Base-by-base conservation (phyloP, 192 early-diverging fungal species). In the Coemansia sp. region DNA sequence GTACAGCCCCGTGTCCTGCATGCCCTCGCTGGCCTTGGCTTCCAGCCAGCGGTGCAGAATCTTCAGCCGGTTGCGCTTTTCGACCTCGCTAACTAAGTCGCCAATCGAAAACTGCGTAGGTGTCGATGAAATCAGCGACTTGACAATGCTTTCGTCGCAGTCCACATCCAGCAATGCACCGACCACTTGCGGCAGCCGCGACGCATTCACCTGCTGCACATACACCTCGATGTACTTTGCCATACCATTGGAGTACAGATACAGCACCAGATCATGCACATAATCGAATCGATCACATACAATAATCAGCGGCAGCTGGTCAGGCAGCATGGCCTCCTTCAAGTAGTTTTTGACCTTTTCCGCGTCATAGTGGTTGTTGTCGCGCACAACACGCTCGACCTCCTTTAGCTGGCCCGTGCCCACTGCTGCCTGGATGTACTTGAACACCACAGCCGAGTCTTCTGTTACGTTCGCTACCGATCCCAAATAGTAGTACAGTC, bases 341-440 rank as follows among this genome's bases (percentile, higher is more conserved):
- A 99, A 77, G 78, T 96, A 97, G 72, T 96, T 99, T 79, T 99
- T 99, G 69, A 99, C 97, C 72, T 90, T 93, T 64, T 99, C 97
- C 3, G 94, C 85, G 57, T 99, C 95, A 69, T 96, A 99, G 79
- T 85, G 87, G 74, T 92, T 90, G 79, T 89, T 94, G 70, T 99
- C 97, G 45, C 94, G 84, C 69, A 93, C 95, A 44, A 99, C 90
- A 38, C 95, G 86, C 76, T 99, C 97, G 23, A 97, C 95, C 66
- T 97, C 97, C 80, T 94, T 96, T 46, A 90, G 82, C 76, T 99
- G 95, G 11, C 94, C 93, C 34, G 91, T 91, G 31, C 86, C 79
- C 53, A 88, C 87, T 11, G 93, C 95, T 9, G 97, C 90, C 74
- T 99, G 94, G 53, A 99, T 99, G 77, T 97, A 99, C 83, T 97